Base-by-base conservation (phyloP, 805 yeast species). In the Barnettozyma siamensis region DNA sequence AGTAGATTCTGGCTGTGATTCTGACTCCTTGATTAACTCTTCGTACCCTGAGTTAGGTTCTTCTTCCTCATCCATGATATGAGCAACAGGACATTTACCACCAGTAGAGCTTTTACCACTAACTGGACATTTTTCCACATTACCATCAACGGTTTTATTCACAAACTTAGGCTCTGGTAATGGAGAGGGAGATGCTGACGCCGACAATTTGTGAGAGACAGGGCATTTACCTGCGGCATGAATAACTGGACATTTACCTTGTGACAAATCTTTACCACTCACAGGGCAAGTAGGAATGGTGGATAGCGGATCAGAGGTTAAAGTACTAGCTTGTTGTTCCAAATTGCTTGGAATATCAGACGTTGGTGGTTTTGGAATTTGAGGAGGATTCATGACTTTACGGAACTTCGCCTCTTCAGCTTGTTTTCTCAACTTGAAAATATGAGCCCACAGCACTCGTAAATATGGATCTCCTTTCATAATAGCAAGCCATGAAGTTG, bases 381-480 rank as follows among this genome's bases (percentile, higher is more conserved):
- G 9, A 32, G 35, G 19, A 6, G 27, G 16, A 10, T 18, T 36
- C 20, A 39, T 29, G 12, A 23, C 35, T 19, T 29, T 41, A 35
- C 36, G 47, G 37, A 41, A 48, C 35, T 55, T 55, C 43, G 45
- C 40, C 31, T 53, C 53, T 38, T 57, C 61, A 11, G 53, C 61
- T 36, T 57, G 58, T 41, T 67, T 70, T 46, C 72, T 60, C 47
- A 68, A 57, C 28, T 64, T 65, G 47, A 68, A 68, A 20, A 68
- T 68, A 46, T 68, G 73, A 5, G 67, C 66, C 82, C 82, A 76
- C 19, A 76, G 51, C 33, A 75, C 70, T 44, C 76, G 69, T 35
- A 76, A 54, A 50, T 74, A 75, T 5, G 78, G 74, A 48, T 76
- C 82, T 50, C 78, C 78, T 53, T 76, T 70, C 65, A 75, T 75